Base-by-base conservation (phyloP, 768 basidiomycete species). In the Leccinum pellstonianum region DNA sequence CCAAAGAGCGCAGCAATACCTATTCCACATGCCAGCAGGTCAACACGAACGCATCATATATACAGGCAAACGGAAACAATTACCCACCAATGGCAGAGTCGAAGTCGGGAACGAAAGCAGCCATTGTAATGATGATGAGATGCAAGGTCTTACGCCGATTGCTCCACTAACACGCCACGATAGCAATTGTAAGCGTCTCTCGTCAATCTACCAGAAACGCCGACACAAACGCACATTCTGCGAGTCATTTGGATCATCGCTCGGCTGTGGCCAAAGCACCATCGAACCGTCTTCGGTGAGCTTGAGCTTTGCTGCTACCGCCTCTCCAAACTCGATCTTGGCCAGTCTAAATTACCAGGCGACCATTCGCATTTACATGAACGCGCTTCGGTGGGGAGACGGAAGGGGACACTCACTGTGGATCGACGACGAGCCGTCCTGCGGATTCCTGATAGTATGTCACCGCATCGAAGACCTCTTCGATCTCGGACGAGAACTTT, bases 371-470 rank as follows among this genome's bases (percentile, higher is more conserved):
- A 46, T 17, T 6, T 5, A 11, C 48, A 25, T 49, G n/a, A 29
- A 21, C 15, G 17, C 14, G 25, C 23, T 17, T 27, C 48, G 15
- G 23, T 51, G 15, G 1, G 29, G 23, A 8, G 6, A 14, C 3
- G n/a, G 7, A 4, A 7, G 9, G 21, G 33, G 19, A 19, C 37
- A 77, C 83, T 19, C 59, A 85, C 86, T 77, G 73, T 14, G 86
- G 86, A 68, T 88, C 85, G 15, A 88, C 74, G 54, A 87, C 82
- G 47, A 87, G 72, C 19, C 86, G 77, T 12, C 86, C 86, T 1
- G 83, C 84, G 58, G 77, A 73, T 14, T 77, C 68, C 61, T 86
- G 84, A 52, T 86, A 84, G 58, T 82, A 84, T 0, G 69, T 55
- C 21, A 67, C 54, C 43, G 78, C 60, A 59, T 81, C 76, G 11